Evolutionary conservation across 352 stramenopile genomes (phyloP).

Genomic region (Globisporangium nodosum): DNA sequence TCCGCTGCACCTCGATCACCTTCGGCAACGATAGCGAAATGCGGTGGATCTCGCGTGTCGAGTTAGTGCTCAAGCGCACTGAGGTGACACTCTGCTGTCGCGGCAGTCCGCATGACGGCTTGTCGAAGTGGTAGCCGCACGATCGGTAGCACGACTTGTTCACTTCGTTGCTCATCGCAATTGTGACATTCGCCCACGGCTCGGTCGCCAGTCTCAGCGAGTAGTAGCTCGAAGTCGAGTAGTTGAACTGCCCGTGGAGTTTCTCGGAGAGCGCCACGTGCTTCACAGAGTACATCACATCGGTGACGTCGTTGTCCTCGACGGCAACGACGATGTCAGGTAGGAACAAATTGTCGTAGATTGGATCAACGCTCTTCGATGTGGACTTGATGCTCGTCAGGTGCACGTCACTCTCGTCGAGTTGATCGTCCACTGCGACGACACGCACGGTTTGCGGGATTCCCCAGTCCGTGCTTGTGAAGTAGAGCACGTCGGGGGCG

Average conservation of each 20-base stretch:
- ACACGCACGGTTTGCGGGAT: constrained; percentile 61
- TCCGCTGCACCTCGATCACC: constrained; percentile 57
- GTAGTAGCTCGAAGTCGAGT: constrained; percentile 30
- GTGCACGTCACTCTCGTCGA: constrained; percentile 67
- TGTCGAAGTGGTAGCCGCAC: constrained; percentile 66
- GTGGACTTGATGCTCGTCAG: constrained; percentile 43
- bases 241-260: constrained; percentile 10
- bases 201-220: constrained; percentile 45
- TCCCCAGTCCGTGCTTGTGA: constrained; percentile 49
- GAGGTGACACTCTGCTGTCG: constrained; percentile 62
- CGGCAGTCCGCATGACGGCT: constrained; percentile 42
- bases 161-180: constrained; percentile 73
- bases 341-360: constrained; percentile 56
- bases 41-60: constrained; percentile 56
- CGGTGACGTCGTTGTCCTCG: constrained; percentile 56
- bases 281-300: constrained; percentile 44
- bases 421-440: constrained; percentile 56
- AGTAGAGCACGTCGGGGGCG: constrained; percentile 36
- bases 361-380: constrained; percentile 34
- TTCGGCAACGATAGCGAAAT: constrained; percentile 41
- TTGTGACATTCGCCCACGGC: constrained; percentile 64
- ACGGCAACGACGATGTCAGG: constrained; percentile 61
- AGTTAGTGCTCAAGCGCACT: constrained; percentile 48
- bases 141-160: constrained; percentile 54
- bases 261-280: constrained; percentile 38